Evolutionary conservation across 208 protist species (phyloP).

Genomic region (Strigomonas culicis): DNA sequence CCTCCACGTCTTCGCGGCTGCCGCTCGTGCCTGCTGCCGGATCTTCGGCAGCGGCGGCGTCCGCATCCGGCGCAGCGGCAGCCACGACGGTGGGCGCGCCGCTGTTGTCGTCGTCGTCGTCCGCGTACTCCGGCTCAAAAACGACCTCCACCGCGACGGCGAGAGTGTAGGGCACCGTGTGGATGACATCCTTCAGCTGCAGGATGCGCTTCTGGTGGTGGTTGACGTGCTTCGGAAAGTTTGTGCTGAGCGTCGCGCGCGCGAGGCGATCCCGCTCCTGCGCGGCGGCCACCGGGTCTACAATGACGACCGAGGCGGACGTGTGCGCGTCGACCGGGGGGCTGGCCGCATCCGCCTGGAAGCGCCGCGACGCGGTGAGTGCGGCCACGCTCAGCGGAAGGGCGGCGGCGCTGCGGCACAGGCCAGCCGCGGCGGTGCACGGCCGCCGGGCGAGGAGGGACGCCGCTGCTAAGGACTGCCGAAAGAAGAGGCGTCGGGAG

Average conservation of each 20-base stretch:
- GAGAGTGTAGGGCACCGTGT: conserved; percentile 78
- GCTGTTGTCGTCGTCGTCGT: not conserved
- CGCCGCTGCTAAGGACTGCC: too few relatives aligned
- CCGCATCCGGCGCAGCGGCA: too few relatives aligned
- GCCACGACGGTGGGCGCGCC: not conserved
- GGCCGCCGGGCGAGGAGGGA: too few relatives aligned
- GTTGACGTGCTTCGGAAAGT: conserved; percentile 17
- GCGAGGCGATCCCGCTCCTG: conserved; percentile 39
- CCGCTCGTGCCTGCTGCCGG: too few relatives aligned
- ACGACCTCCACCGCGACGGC: conserved; percentile 30
- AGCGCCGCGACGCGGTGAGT: too few relatives aligned
- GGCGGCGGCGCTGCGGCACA: too few relatives aligned
- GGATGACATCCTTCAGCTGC: conserved; percentile 35
- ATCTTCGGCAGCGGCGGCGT: too few relatives aligned
- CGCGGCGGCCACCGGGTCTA: conserved; percentile 31
- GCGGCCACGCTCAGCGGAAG: too few relatives aligned
- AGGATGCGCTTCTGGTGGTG: not conserved
- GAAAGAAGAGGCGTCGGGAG: too few relatives aligned
- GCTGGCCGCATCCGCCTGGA: too few relatives aligned
- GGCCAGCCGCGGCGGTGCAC: too few relatives aligned
- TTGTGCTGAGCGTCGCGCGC: conserved; percentile 53
- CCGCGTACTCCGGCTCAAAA: not conserved
- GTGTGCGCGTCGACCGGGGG: conserved; percentile 34
- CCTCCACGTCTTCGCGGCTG: too few relatives aligned
- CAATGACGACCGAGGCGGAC: conserved; percentile 31